These are phyloP conservation scores for Trametes coccinea DNA, from an alignment of 768 basidiomycete species.

Conservation along the genomic window DNA sequence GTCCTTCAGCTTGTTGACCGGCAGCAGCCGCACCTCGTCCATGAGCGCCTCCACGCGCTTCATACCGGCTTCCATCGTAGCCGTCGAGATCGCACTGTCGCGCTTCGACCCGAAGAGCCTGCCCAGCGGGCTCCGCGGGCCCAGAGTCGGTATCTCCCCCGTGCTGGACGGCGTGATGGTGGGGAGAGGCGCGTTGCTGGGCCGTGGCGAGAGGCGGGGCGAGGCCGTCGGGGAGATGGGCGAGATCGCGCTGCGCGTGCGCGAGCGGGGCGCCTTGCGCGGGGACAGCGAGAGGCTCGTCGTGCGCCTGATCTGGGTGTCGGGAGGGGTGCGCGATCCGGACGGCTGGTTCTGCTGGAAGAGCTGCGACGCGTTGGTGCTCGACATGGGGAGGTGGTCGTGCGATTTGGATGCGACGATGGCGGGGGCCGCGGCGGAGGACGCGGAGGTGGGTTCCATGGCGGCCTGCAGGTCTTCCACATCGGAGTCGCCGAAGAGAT, in stretches of 20 bases:
- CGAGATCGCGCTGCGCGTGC: constrained; percentile 21
- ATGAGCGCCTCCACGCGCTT: constrained; percentile 60
- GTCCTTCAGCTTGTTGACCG: constrained; percentile 65
- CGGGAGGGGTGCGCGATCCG: constrained; percentile 3
- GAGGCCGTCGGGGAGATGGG: constrained; percentile 3
- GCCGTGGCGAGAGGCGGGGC: constrained; percentile 28
- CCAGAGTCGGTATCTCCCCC: constrained; percentile 28
- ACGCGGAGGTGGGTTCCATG: constrained; percentile 15
- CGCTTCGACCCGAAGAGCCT: constrained; percentile 41
- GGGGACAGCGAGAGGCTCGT: constrained; percentile 28
- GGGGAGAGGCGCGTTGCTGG: constrained; percentile 30
- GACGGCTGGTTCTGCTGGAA: not conserved
- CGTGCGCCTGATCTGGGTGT: constrained; percentile 15
- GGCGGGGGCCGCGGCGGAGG: not conserved
- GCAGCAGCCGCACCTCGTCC: constrained; percentile 62
- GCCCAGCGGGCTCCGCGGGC: constrained; percentile 49
- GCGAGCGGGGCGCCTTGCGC: constrained; percentile 11
- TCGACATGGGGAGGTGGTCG: constrained; percentile 9
- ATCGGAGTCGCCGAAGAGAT: constrained; percentile 53
- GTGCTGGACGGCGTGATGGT: constrained; percentile 24
- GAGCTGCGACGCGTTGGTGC: not conserved
- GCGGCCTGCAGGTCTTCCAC: constrained; percentile 35
- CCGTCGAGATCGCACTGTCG: constrained; percentile 24
- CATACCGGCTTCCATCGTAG: constrained; percentile 44
- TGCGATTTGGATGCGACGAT: constrained; percentile 17